A percentile compares a stretch with the other conserved stretches of the same genome.
Conservation (phyloP, 768 basidiomycete species). For the Saitozyma podzolica region DNA sequence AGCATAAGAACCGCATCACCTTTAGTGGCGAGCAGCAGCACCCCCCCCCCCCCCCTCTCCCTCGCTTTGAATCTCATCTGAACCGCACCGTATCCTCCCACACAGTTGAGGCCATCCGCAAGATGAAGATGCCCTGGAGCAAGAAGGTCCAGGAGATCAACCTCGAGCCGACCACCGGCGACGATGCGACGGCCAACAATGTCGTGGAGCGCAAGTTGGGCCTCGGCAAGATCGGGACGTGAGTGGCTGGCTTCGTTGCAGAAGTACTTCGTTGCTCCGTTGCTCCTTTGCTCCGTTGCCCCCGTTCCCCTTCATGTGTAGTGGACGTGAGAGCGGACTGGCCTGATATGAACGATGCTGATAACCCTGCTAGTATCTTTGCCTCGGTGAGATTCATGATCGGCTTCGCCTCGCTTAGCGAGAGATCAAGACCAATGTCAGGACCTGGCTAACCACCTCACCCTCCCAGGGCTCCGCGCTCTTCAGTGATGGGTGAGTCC, state of each 20-base stretch:
- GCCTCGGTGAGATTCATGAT: slow-evolving; percentile 23
- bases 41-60: no score
- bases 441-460: slow-evolving; percentile 2
- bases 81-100: no score
- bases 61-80: no score
- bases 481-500: slow-evolving; percentile 41
- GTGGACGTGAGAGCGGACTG: no score
- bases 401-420: no score
- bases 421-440: no score
- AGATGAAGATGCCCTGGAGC: slow-evolving; percentile 23
- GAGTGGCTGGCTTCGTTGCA: slow-evolving; percentile 11
- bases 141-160: slow-evolving; percentile 19
- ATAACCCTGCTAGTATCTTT: slow-evolving; percentile 23
- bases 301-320: no score
- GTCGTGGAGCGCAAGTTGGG: slow-evolving; percentile 36
- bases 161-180: slow-evolving; percentile 34
- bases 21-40: no score
- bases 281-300: background rate
- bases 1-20: no score
- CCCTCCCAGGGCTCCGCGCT: slow-evolving; percentile 29
- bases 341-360: no score
- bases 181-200: slow-evolving; percentile 26
- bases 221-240: slow-evolving; percentile 38
- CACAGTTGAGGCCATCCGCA: background rate
- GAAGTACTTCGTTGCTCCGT: background rate